Conservation (phyloP, 257 asterid genomes). For the Ilex aquifolium region DNA sequence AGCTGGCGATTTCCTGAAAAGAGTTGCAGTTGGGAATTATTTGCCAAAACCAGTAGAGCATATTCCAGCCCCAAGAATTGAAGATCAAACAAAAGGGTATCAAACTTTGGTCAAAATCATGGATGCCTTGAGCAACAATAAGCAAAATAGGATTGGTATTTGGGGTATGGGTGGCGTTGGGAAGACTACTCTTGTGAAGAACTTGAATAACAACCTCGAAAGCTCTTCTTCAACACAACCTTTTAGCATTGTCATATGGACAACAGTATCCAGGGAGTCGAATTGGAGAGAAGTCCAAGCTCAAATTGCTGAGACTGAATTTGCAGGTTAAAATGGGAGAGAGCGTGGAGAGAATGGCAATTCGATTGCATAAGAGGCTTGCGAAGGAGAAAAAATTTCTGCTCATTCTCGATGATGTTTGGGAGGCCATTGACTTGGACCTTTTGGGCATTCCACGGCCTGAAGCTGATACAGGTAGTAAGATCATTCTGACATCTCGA, state of each 20-base stretch:
- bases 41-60: too few relatives aligned
- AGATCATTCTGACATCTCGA: constrained; percentile 10
- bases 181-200: too few relatives aligned
- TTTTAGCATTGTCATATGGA: neutral
- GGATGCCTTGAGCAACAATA: too few relatives aligned
- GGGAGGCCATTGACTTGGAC: constrained; percentile 14
- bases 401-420: constrained; percentile 16
- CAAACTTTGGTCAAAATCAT: too few relatives aligned
- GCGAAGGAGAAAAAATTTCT: constrained; percentile 6
- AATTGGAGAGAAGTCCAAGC: neutral
- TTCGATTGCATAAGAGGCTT: constrained; percentile 4
- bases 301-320: constrained; percentile 2
- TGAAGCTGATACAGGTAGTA: neutral
- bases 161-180: too few relatives aligned
- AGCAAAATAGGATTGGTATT: too few relatives aligned
- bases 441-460: constrained; percentile 10
- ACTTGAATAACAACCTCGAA: too few relatives aligned
- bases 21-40: too few relatives aligned
- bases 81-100: too few relatives aligned
- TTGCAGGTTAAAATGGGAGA: neutral
- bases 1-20: too few relatives aligned
- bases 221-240: too few relatives aligned
- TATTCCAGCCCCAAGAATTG: too few relatives aligned
- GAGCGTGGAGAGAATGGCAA: neutral
- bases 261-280: neutral